Evolutionary conservation across 306 rosid genomes (phyloP), one percentile per base, ranked within the genome.

Genomic region (Potentilla sterilis): DNA sequence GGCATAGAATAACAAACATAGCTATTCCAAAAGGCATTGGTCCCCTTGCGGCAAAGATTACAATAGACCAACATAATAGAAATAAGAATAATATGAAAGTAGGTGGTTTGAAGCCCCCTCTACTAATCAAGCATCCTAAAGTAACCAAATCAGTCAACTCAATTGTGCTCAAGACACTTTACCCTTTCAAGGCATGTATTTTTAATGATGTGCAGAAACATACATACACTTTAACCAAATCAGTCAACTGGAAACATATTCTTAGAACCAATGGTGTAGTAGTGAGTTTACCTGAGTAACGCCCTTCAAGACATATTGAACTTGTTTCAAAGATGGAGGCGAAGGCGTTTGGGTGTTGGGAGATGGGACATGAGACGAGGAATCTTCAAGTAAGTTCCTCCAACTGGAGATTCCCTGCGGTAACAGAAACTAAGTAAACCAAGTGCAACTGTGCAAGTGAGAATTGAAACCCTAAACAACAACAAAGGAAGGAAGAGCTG

Each of bases 341-440:
- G 81, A 75, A 34, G 64, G 75, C 78, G 83, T 93, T 54, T n/a
- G 24, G 24, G 61, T 54, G 9, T 81, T 82, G 85, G 77, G 86
- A 75, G 81, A 51, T 21, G 90, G 89, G 34, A 80, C 69, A 71
- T 88, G 89, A 41, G 79, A 80, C 7, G 40, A 38, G 3, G 52
- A 72, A 1, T 38, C 24, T 5, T 89, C 87, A 13, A 85, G 84
- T 79, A 88, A 72, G 65, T 57, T 81, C 75, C 91, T 78, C 35
- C 95, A 79, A 69, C 89, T 88, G 47, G 96, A 88, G 82, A 94
- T 79, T 83, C 96, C 91, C 98, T 94, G 87, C 38, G 57, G 19
- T 14, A 69, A 57, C 47, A 72, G 5, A 46, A 52, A 7, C 18
- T 28, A 24, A 22, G 7, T 1, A 9, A 24, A 59, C 16, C 6